A percentile compares a stretch with the other conserved stretches of the same genome.
Evolutionary conservation across 495 filamentous ascomycete species (phyloP).

Genomic region (Glonium stellatum): DNA sequence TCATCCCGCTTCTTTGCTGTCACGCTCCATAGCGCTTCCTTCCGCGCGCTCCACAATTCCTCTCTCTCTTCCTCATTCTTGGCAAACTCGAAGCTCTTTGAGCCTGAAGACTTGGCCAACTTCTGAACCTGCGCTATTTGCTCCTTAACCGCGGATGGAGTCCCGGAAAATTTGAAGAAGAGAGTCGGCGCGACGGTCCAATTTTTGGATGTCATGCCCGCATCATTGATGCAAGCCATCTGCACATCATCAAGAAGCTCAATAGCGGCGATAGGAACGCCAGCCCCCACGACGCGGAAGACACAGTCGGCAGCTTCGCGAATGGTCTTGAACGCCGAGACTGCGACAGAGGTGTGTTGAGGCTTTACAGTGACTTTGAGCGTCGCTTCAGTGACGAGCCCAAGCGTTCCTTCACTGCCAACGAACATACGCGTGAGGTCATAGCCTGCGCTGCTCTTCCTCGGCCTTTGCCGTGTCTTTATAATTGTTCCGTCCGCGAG

Average conservation of each 20-base stretch:
- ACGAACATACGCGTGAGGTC: constrained; percentile 80
- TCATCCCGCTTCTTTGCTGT: constrained; percentile 53
- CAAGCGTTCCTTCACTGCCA: constrained; percentile 88
- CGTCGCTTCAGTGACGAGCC: constrained; percentile 79
- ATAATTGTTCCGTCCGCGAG: constrained; percentile 87
- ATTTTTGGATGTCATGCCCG: constrained; percentile 59
- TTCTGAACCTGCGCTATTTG: constrained; percentile 66
- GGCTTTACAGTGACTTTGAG: constrained; percentile 79
- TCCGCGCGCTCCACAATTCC: constrained; percentile 82
- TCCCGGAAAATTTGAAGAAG: constrained; percentile 93
- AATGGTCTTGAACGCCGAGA: constrained; percentile 71
- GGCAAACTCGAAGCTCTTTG: constrained; percentile 73
- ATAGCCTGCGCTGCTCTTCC: constrained; percentile 82
- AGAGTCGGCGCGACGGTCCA: constrained; percentile 81
- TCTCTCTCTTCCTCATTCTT: constrained; percentile 57
- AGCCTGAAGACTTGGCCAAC: constrained; percentile 56
- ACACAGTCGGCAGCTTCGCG: constrained; percentile 76
- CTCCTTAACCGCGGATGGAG: constrained; percentile 67
- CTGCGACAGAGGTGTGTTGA: constrained; percentile 70
- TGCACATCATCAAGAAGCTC: constrained; percentile 91
- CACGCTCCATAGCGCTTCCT: constrained; percentile 75
- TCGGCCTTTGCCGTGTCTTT: constrained; percentile 71
- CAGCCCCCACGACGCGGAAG: constrained; percentile 67
- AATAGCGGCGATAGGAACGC: constrained; percentile 78
- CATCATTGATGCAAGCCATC: constrained; percentile 85